These are phyloP conservation scores for Neocucurbitaria cava DNA, from an alignment of 2,329 filamentous ascomycete genomes.

Conservation along the genomic window DNA sequence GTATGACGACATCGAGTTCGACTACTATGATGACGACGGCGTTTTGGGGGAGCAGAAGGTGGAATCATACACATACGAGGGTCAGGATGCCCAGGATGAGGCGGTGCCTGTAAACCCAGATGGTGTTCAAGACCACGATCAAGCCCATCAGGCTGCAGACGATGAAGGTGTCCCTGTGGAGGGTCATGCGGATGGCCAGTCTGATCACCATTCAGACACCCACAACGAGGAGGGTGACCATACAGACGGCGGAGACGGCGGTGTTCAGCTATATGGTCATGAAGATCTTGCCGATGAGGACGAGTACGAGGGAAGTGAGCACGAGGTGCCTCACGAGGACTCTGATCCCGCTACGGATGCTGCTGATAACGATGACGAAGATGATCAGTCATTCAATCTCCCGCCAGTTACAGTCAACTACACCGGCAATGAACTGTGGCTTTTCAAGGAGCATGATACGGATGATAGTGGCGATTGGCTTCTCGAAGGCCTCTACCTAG, in stretches of 20 bases:
- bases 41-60: neutral
- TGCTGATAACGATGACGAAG: conserved; percentile 9
- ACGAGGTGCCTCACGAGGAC: conserved; percentile 14
- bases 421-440: conserved; percentile 37
- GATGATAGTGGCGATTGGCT: conserved; percentile 41
- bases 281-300: conserved; percentile 7
- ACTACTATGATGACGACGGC: conserved; percentile 42
- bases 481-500: conserved; percentile 32
- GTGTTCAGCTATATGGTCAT: conserved; percentile 19
- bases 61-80: no score
- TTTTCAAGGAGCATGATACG: conserved; percentile 40
- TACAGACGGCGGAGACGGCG: conserved; percentile 19
- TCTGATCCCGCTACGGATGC: conserved; percentile 16
- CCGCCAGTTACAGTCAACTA: conserved; percentile 39
- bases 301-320: conserved; percentile 2
- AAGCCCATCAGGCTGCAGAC: neutral
- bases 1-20: conserved; percentile 40
- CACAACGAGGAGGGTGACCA: conserved; percentile 8
- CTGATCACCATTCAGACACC: neutral
- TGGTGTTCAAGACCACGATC: neutral
- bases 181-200: neutral
- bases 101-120: neutral
- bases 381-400: conserved; percentile 15
- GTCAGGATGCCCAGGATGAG: neutral
- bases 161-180: neutral